Evolutionary conservation across 257 asterid species (phyloP).

Genomic region (Solanum tacnaense): DNA sequence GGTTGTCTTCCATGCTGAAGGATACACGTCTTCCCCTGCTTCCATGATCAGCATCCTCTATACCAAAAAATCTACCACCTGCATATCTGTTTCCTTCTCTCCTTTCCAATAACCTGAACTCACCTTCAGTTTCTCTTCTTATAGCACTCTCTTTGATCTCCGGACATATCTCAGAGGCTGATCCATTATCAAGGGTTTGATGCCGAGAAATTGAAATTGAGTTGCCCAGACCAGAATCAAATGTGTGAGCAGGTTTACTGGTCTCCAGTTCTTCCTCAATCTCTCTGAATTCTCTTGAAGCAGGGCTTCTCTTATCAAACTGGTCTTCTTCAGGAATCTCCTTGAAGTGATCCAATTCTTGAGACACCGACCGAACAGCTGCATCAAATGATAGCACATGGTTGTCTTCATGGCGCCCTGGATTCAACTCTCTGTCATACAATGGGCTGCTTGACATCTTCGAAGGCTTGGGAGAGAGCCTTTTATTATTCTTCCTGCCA

Average conservation of each 20-base stretch:
- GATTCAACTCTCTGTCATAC: constrained; percentile 48
- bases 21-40: constrained; percentile 80
- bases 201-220: constrained; percentile 13
- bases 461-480: constrained; percentile 56
- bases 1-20: constrained; percentile 67
- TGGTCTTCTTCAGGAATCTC: constrained; percentile 57
- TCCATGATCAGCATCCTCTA: constrained; percentile 84
- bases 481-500: constrained; percentile 44
- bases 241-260: constrained; percentile 14
- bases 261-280: constrained; percentile 60
- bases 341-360: constrained; percentile 58
- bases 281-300: constrained; percentile 32
- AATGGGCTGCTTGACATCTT: constrained; percentile 55
- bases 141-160: constrained; percentile 87
- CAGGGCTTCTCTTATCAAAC: constrained; percentile 15
- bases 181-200: constrained; percentile 31
- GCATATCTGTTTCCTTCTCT: constrained; percentile 70
- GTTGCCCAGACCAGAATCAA: constrained; percentile 12
- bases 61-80: constrained; percentile 77
- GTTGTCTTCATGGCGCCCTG: constrained; percentile 29
- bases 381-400: constrained; percentile 78
- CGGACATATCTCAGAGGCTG: constrained; percentile 27
- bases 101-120: constrained; percentile 78
- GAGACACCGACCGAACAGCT: constrained; percentile 81
- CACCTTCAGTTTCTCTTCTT: constrained; percentile 96